A percentile compares a stretch with the other conserved stretches of the same genome.
Evolutionary conservation across 108 stramenopile species (phyloP).

Genomic region (Aurantiochytrium sp.): DNA sequence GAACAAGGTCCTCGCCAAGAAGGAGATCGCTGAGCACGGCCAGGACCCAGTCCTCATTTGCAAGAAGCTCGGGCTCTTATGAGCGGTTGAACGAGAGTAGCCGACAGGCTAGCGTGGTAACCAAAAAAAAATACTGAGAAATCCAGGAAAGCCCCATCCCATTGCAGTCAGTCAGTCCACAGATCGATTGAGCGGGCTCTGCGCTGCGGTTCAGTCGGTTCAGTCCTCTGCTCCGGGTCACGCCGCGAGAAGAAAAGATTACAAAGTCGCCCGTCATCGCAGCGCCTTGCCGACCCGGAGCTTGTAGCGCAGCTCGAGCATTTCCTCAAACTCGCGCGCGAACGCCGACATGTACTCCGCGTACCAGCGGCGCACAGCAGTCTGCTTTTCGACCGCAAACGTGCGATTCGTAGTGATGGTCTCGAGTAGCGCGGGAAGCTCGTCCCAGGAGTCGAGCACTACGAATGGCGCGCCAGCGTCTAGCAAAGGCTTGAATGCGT

Average conservation of each 20-base stretch:
- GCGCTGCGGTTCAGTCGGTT: no score
- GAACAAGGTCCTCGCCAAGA: neutral
- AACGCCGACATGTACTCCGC: constrained; percentile 33
- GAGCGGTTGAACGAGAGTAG: neutral
- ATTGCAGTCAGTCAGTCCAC: no score
- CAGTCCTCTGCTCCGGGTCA: no score
- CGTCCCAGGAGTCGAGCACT: constrained; percentile 42
- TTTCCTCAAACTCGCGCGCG: constrained; percentile 22
- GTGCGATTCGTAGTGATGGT: neutral
- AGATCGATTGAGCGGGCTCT: no score
- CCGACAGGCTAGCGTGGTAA: no score
- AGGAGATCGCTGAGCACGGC: neutral
- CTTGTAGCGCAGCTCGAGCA: neutral
- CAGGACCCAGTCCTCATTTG: neutral
- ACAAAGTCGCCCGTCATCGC: neutral
- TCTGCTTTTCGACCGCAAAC: neutral
- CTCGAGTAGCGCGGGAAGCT: neutral
- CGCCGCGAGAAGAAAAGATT: neutral
- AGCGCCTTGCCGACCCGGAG: neutral
- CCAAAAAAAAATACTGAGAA: no score
- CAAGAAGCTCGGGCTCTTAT: neutral
- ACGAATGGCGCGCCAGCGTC: constrained; percentile 40
- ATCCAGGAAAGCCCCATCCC: no score
- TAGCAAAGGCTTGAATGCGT: constrained; percentile 37
- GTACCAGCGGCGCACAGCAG: constrained; percentile 39